Conservation (phyloP, 805 yeast genomes). For the Candida piceae region DNA sequence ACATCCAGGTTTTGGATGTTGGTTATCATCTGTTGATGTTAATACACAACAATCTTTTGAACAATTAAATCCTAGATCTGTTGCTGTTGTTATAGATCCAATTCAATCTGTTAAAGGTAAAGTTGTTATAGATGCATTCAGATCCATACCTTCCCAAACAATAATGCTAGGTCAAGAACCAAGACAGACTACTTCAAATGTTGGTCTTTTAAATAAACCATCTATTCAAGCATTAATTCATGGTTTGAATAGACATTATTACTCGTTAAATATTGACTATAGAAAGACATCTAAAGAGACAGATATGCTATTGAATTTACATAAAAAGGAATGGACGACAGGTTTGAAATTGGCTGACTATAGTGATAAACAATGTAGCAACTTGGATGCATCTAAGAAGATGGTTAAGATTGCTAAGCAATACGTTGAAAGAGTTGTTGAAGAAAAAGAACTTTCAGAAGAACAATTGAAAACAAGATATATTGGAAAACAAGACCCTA, state of each 20-base stretch:
- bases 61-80: constrained; percentile 91
- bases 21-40: constrained; percentile 97
- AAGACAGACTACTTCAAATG: constrained; percentile 92
- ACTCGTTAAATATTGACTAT: constrained; percentile 91
- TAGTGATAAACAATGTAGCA: constrained; percentile 68
- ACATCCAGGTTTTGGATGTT: constrained; percentile 99
- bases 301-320: constrained; percentile 87
- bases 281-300: constrained; percentile 90
- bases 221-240: constrained; percentile 95
- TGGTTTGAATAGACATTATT: constrained; percentile 94
- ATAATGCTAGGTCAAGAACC: constrained; percentile 97
- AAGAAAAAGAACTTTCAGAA: constrained; percentile 82
- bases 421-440: constrained; percentile 85
- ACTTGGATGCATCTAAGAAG: constrained; percentile 63
- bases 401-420: constrained; percentile 88
- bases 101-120: constrained; percentile 98
- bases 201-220: constrained; percentile 93
- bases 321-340: constrained; percentile 93
- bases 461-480: constrained; percentile 92
- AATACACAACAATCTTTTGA: constrained; percentile 97
- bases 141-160: constrained; percentile 83
- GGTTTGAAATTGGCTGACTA: constrained; percentile 80
- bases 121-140: constrained; percentile 97
- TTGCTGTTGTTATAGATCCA: constrained; percentile 97
- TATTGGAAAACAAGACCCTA: constrained; percentile 98